Evolutionary conservation across 2,329 filamentous ascomycete species (phyloP), one percentile per base, ranked within the genome.

Genomic region (Fusarium foetens): DNA sequence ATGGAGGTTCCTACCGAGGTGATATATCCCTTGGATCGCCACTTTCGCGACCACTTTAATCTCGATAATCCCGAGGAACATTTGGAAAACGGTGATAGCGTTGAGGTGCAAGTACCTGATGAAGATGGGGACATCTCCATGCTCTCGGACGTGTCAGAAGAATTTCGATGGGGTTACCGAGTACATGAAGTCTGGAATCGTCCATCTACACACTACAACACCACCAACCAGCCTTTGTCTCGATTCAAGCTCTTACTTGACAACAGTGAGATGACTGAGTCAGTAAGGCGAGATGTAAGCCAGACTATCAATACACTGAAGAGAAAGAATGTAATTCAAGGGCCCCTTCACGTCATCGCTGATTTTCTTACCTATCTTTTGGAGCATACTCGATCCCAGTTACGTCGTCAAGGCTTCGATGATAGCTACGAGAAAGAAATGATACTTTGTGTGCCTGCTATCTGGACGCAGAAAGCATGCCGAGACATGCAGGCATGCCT

Each of bases 211-310:
- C 52, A 58, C 11, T 33, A 41, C 3, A 29, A 63, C n/a, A 19
- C 39, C 0, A 35, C 10, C 14, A 64, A 49, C 4, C 33, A 23
- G 9, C 49, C 59, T 1, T 13, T 66, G 2, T 63, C 60, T 3
- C 59, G 63, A 12, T 58, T 65, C 8, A 66, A 66, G 7, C 60
- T 65, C 6, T 4, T 66, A 3, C 49, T 66, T 7, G 63, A 58
- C 3, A 13, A 52, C 0, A 66, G 45, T 10, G 1, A 0, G 8
- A 25, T 17, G 7, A 38, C 43, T 0, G 16, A 38, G 3, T 1
- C 4, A 0, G 33, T 58, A 3, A 25, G 33, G 10, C 2, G 12
- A 8, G n/a, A 41, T 0, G 27, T 66, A 0, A n/a, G 9, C 0
- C 0, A 9, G 0, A 46, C 60, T 5, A 17, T 63, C 5, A 5